phyloP scores from a whole-genome alignment of 768 basidiomycete species.

The Megacollybia marginata region DNA sequence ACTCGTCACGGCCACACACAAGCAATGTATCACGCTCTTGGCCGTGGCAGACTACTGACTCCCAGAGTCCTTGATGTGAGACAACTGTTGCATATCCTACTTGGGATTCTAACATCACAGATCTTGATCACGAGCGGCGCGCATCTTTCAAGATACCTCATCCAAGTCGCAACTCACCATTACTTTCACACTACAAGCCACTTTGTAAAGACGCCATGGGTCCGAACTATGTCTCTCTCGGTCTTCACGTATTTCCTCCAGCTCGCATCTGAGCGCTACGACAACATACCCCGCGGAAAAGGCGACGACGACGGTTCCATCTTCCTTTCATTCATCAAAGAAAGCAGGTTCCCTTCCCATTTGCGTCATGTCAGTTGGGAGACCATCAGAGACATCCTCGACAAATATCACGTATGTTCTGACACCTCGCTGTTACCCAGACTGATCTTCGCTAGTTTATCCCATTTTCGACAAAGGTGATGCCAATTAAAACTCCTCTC shows the following conservation, averaged over 20 bases:
- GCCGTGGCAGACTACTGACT: conserved; percentile 57
- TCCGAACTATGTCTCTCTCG: conserved; percentile 51
- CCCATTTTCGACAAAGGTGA: conserved; percentile 66
- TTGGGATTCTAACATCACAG: conserved; percentile 25
- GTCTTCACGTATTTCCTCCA: conserved; percentile 61
- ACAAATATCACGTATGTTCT: conserved; percentile 56
- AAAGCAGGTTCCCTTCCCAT: conserved; percentile 57
- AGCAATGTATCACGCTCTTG: conserved; percentile 70
- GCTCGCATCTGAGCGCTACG: conserved; percentile 49
- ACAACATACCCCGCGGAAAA: conserved; percentile 57
- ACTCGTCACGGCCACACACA: conserved; percentile 62
- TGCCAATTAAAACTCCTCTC: background rate
- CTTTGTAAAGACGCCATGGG: conserved; percentile 73
- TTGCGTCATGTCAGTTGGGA: conserved; percentile 57
- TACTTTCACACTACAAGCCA: conserved; percentile 67
- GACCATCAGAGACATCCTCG: conserved; percentile 54
- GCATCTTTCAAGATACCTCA: conserved; percentile 71
- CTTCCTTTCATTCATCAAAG: conserved; percentile 60
- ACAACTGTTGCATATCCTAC: conserved; percentile 11
- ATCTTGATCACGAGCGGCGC: conserved; percentile 71
- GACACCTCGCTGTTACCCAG: conserved; percentile 2
- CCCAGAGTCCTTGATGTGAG: conserved; percentile 66
- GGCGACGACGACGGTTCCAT: conserved; percentile 69
- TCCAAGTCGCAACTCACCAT: conserved; percentile 73
- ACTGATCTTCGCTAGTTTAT: conserved; percentile 47